Percentiles rank a stretch among this genome's conserved stretches.
These are phyloP conservation scores for Macrolepiota dolichaula DNA, from an alignment of 768 basidiomycete genomes.

Conservation along the genomic window DNA sequence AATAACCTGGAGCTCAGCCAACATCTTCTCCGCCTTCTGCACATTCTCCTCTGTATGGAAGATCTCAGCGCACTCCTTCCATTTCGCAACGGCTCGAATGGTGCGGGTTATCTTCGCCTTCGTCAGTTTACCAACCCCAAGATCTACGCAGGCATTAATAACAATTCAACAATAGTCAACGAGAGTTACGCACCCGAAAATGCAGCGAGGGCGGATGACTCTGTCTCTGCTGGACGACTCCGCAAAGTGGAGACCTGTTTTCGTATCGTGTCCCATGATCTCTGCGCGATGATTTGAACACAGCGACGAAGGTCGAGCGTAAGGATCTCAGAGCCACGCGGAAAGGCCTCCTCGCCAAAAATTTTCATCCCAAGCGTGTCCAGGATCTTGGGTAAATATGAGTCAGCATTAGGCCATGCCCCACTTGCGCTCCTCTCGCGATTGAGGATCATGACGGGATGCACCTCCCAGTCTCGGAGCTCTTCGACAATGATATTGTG, in stretches of 20 bases:
- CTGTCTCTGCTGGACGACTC: not conserved
- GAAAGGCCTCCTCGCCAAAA: conserved; percentile 2
- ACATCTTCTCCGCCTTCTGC: not conserved
- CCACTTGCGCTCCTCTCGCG: not conserved
- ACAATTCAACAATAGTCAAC: not conserved
- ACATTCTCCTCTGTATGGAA: not conserved
- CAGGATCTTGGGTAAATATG: not conserved
- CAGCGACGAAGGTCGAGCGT: not conserved
- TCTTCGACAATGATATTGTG: conserved; percentile 12
- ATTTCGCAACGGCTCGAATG: not conserved
- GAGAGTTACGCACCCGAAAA: not conserved
- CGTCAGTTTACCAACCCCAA: not conserved
- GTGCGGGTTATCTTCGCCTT: not conserved
- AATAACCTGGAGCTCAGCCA: not conserved
- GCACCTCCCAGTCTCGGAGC: conserved; percentile 11
- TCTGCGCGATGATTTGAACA: not conserved
- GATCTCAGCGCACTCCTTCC: conserved; percentile 1
- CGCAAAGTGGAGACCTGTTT: not conserved
- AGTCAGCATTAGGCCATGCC: not conserved
- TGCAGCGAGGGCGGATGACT: not conserved
- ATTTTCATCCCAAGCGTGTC: conserved; percentile 1
- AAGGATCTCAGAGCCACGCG: not conserved
- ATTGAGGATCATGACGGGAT: conserved; percentile 11
- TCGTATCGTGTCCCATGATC: not conserved
- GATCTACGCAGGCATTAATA: not conserved